Conservation (phyloP, 257 asterid species). For the Penstemon newberryi region DNA sequence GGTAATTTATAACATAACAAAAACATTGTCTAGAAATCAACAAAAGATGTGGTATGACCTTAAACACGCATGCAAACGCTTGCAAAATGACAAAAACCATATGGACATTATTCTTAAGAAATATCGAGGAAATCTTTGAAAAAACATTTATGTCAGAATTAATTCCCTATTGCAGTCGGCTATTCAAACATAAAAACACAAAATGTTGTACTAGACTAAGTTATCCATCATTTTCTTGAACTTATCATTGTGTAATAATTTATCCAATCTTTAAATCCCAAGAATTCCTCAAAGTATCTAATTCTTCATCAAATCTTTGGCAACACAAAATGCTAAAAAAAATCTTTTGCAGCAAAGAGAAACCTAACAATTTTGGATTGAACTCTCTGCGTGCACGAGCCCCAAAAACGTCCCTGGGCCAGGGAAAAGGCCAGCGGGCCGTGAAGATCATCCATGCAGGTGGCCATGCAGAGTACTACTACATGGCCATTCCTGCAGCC, state of each 20-base stretch:
- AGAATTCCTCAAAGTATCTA: neutral
- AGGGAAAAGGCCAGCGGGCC: conserved; percentile 33
- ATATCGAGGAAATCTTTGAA: conserved; percentile 11
- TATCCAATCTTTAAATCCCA: neutral
- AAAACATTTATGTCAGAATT: neutral
- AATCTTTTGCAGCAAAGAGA: conserved; percentile 37
- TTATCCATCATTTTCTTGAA: conserved; percentile 19
- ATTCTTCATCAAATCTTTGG: neutral
- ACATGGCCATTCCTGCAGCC: conserved; percentile 76
- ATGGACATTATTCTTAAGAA: conserved; percentile 1
- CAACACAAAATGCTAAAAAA: conserved; percentile 38
- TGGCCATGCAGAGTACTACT: conserved; percentile 54
- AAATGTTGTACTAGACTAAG: neutral
- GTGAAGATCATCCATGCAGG: conserved; percentile 67
- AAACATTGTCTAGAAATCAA: no score
- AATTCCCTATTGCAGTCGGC: conserved; percentile 7
- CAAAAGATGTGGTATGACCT: no score
- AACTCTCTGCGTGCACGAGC: conserved; percentile 14
- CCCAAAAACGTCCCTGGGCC: neutral
- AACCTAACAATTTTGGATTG: neutral
- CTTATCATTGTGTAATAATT: conserved; percentile 15
- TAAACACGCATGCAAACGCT: no score
- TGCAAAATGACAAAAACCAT: neutral
- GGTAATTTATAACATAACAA: no score
- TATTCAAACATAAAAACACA: conserved; percentile 11